Evolutionary conservation across 306 rosid genomes (phyloP).

Genomic region (Parietaria judaica): DNA sequence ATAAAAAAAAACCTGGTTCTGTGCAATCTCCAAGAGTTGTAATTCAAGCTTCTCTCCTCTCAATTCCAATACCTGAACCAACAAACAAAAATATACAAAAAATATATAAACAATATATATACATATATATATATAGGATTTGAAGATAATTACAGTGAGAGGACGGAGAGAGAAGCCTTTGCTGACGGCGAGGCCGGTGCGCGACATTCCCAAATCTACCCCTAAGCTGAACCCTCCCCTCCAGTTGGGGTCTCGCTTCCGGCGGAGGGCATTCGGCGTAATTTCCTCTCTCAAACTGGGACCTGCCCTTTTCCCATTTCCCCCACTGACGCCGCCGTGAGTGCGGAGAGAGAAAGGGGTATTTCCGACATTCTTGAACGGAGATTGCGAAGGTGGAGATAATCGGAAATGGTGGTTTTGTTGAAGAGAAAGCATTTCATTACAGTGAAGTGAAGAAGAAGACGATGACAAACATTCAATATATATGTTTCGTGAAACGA

Average conservation of each 20-base stretch:
- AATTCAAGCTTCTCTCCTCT: conserved; percentile 82
- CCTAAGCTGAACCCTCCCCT: conserved; percentile 89
- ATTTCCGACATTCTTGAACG: not conserved
- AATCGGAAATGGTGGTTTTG: not conserved
- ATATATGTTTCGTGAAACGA: no score
- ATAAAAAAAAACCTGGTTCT: conserved; percentile 33
- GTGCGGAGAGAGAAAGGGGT: conserved; percentile 5
- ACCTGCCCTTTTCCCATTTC: conserved; percentile 12
- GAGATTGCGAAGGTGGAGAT: conserved; percentile 7
- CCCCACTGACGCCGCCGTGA: not conserved
- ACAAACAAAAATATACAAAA: not conserved
- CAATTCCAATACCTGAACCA: conserved; percentile 63
- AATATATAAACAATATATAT: not conserved
- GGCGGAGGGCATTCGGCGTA: conserved; percentile 71
- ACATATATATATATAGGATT: not conserved
- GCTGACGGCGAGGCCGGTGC: conserved; percentile 82
- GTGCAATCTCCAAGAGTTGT: conserved; percentile 59
- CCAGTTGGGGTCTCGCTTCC: conserved; percentile 59
- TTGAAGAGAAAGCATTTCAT: conserved; percentile 13
- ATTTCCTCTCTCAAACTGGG: conserved; percentile 34
- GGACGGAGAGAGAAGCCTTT: conserved; percentile 81
- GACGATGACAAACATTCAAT: not conserved
- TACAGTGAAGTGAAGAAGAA: not conserved
- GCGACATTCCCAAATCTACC: conserved; percentile 70
- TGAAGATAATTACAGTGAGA: conserved; percentile 39